These are phyloP conservation scores for Eucalyptus tenuipes DNA, from an alignment of 345 rosid genomes.

Conservation along the genomic window DNA sequence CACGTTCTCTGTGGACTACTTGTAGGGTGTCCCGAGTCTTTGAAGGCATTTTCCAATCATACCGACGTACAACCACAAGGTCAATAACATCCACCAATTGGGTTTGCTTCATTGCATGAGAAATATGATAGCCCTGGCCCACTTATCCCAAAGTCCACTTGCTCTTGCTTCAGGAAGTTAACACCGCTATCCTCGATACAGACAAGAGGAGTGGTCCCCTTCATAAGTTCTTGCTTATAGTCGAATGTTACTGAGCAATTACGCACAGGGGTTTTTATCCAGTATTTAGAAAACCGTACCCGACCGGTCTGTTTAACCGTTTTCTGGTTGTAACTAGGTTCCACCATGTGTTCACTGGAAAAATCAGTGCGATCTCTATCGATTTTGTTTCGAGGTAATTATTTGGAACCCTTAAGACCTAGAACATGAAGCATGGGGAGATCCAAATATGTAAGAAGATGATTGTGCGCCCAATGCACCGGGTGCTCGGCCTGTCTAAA, in stretches of 20 bases:
- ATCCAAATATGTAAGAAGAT: background rate
- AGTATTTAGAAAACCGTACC: background rate
- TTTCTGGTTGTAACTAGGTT: background rate
- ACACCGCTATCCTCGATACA: background rate
- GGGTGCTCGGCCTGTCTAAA: background rate
- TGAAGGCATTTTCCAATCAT: background rate
- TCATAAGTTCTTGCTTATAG: background rate
- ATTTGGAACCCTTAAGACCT: background rate
- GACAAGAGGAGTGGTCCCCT: background rate
- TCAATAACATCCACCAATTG: background rate
- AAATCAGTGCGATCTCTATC: background rate
- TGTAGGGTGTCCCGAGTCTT: background rate
- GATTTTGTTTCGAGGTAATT: background rate
- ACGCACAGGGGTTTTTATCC: background rate
- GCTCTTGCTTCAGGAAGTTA: background rate
- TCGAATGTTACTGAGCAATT: background rate
- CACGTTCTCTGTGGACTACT: background rate
- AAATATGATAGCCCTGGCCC: constrained; percentile 11
- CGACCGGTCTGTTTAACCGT: background rate
- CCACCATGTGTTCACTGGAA: background rate
- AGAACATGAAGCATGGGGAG: background rate
- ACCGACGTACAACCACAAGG: background rate
- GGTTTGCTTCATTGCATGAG: background rate
- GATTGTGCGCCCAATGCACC: background rate
- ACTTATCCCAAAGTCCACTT: background rate